phyloP scores from a whole-genome alignment of 495 filamentous ascomycete species.

The Daldinia caldariorum region DNA sequence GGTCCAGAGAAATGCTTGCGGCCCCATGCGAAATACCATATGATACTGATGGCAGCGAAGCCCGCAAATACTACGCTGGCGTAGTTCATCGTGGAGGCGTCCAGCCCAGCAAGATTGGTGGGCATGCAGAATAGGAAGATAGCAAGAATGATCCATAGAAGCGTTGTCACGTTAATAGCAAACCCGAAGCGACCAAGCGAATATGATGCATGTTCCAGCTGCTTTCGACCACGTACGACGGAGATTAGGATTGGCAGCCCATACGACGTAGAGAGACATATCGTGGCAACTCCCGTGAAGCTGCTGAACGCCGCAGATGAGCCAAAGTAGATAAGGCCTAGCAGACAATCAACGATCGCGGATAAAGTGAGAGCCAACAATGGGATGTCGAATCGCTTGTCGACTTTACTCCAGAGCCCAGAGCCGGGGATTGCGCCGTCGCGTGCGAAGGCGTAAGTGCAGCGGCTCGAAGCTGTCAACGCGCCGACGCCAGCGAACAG shows the following conservation, averaged over 20 bases:
- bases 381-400: constrained; percentile 60
- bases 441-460: constrained; percentile 70
- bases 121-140: constrained; percentile 70
- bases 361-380: constrained; percentile 67
- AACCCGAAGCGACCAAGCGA: constrained; percentile 65
- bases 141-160: constrained; percentile 66
- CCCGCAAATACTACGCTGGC: constrained; percentile 71
- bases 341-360: constrained; percentile 64
- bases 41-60: constrained; percentile 61
- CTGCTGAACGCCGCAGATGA: constrained; percentile 68
- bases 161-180: constrained; percentile 62
- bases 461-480: constrained; percentile 66
- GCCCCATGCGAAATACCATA: constrained; percentile 76
- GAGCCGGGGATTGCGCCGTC: constrained; percentile 76
- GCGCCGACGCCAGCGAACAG: constrained; percentile 69
- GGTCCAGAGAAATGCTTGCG: constrained; percentile 73
- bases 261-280: constrained; percentile 72
- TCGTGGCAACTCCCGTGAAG: constrained; percentile 70
- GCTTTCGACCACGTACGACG: constrained; percentile 47
- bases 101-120: constrained; percentile 62
- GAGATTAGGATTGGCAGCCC: constrained; percentile 67
- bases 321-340: constrained; percentile 69
- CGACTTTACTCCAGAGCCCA: constrained; percentile 68
- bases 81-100: constrained; percentile 66
- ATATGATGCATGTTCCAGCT: constrained; percentile 63